A percentile compares a stretch with the other conserved stretches of the same genome.
phyloP scores from a whole-genome alignment of 768 basidiomycete species.

The Megacollybia marginata region DNA sequence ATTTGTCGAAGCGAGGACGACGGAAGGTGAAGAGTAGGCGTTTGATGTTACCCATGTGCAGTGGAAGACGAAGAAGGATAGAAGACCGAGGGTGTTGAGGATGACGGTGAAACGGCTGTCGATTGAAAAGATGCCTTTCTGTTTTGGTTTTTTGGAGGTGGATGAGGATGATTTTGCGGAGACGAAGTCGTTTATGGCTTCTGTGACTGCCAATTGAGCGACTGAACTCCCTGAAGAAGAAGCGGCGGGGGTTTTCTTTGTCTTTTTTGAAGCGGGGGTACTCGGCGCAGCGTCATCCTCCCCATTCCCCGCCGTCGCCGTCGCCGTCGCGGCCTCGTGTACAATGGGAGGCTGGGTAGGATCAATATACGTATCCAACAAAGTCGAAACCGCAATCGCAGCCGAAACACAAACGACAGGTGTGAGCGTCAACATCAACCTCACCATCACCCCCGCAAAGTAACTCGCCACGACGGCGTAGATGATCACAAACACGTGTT shows the following conservation, averaged over 20 bases:
- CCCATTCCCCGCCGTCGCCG: constrained; percentile 18
- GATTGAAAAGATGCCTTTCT: constrained; percentile 71
- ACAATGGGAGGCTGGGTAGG: constrained; percentile 71
- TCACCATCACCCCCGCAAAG: constrained; percentile 99
- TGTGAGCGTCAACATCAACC: constrained; percentile 94
- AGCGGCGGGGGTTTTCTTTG: constrained; percentile 42
- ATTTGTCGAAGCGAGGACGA: constrained; percentile 77
- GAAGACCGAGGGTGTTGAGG: constrained; percentile 66
- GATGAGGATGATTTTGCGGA: constrained; percentile 30
- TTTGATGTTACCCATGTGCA: constrained; percentile 94
- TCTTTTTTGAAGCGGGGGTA: constrained; percentile 43
- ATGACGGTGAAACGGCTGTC: constrained; percentile 78
- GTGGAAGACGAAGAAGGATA: constrained; percentile 88
- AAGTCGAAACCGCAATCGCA: constrained; percentile 82
- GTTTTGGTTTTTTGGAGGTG: constrained; percentile 18
- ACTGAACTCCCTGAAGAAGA: constrained; percentile 7
- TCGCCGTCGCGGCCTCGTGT: constrained; percentile 38
- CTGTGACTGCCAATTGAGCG: constrained; percentile 19
- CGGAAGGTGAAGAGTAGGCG: constrained; percentile 97
- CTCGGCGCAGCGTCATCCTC: constrained; percentile 11
- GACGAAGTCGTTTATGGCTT: constrained; percentile 32
- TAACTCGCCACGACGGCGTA: constrained; percentile 95
- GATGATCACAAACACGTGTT: constrained; percentile 97
- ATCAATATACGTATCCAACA: constrained; percentile 89
- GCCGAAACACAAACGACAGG: constrained; percentile 94